Base-by-base conservation (phyloP, 306 rosid genomes). In the Pueraria montana region DNA sequence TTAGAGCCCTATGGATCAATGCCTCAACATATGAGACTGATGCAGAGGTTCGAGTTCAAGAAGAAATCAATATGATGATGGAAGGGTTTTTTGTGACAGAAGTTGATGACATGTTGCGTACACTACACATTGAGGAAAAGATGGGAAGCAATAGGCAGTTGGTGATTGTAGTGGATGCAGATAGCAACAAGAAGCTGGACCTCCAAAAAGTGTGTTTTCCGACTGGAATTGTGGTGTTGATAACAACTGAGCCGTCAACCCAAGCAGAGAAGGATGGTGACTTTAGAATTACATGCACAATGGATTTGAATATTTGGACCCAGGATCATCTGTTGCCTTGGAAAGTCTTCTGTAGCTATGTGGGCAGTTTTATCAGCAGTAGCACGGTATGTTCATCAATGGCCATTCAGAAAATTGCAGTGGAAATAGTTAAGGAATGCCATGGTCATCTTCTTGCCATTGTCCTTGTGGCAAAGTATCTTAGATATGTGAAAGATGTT, bases 271-370 rank as follows among this genome's bases (percentile, higher is more conserved):
- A n/a, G 48, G 64, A 34, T 34, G 11, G 18, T 18, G 62, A 72
- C 13, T 24, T 24, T 9, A 5, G 46, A 49, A 30, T 50, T 30
- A 1, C 48, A 24, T 30, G 32, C 32, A 18, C 7, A 30, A 32
- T 18, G 24, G 78, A 73, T 52, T 32, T 74, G 18, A 74, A 74
- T 53, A 74, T 74, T 36, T 18, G 65, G 50, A 52, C 34, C 50
- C 65, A 18, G 18, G 66, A 74, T 74, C 78, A 74, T 74, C 20
- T 74, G 4, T 74, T 74, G 20, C 17, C 78, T 32, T 74, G 78
- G 78, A 12, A 74, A 18, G 20, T 74, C 78, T 52, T 50, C 2
- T 50, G 64, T 11, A 16, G 5, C 13, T 34, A 50, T 50, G 64
- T 4, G 3, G 13, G 49, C 6, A 30, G 34, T 30, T 30, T 0